Conservation (phyloP, 768 basidiomycete species). For the Scleroderma bovista region DNA sequence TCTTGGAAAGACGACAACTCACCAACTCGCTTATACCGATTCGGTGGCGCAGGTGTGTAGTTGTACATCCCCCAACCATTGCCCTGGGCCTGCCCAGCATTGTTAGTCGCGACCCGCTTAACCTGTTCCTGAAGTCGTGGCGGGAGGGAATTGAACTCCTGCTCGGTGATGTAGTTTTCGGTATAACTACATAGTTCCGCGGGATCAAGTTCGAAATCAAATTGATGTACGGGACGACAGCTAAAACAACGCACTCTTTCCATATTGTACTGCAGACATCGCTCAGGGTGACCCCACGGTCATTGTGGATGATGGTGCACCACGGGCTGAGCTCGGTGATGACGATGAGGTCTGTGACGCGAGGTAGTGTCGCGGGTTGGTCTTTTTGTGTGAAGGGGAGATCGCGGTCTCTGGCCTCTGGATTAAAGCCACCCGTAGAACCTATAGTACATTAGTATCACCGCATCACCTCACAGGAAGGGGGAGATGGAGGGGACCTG, state of each 20-base stretch:
- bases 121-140: constrained; percentile 67
- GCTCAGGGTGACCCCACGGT: constrained; percentile 66
- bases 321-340: constrained; percentile 65
- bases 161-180: constrained; percentile 59
- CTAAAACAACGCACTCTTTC: constrained; percentile 78
- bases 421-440: constrained; percentile 57
- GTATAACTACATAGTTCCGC: constrained; percentile 54
- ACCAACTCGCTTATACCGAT: constrained; percentile 61
- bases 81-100: constrained; percentile 24
- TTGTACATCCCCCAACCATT: constrained; percentile 43
- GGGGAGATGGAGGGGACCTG: no score
- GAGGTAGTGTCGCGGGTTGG: constrained; percentile 67
- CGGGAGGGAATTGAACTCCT: constrained; percentile 56
- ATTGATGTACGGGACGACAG: neutral
- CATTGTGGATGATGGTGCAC: constrained; percentile 72
- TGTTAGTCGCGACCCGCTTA: constrained; percentile 49
- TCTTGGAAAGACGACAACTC: constrained; percentile 24
- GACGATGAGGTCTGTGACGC: constrained; percentile 52
- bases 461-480: no score
- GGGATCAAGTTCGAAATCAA: constrained; percentile 9
- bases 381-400: constrained; percentile 48
- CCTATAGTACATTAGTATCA: constrained; percentile 31
- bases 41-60: constrained; percentile 37
- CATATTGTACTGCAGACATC: constrained; percentile 71
- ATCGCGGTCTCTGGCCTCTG: constrained; percentile 53